Percentiles rank a stretch among this genome's conserved stretches.
Evolutionary conservation across 108 stramenopile species (phyloP).

Genomic region (Discostella pseudostelligera): DNA sequence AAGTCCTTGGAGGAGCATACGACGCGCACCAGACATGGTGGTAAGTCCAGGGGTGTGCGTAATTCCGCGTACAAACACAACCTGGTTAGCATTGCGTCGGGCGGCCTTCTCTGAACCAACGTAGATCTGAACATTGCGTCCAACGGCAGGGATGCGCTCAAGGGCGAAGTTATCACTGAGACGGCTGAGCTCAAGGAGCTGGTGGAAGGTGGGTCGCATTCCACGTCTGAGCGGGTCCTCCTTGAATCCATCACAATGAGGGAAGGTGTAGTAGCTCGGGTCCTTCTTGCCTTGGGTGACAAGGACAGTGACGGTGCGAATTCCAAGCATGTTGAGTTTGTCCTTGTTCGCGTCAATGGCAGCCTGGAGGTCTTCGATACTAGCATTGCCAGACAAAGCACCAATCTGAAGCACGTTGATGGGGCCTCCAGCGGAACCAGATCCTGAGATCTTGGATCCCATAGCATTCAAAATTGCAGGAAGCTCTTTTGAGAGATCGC

Average conservation of each 20-base stretch:
- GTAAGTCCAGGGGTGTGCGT: slow-evolving; percentile 86
- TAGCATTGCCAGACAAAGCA: slow-evolving; percentile 21
- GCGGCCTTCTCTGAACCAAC: slow-evolving; percentile 81
- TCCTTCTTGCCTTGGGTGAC: slow-evolving; percentile 68
- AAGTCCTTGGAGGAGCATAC: slow-evolving; percentile 84
- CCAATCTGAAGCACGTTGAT: slow-evolving; percentile 88
- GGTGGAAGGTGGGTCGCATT: slow-evolving; percentile 97
- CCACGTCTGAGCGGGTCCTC: slow-evolving; percentile 93
- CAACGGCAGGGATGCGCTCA: slow-evolving; percentile 86
- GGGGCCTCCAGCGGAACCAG: slow-evolving; percentile 53
- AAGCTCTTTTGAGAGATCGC: slow-evolving; percentile 52
- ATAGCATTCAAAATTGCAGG: slow-evolving; percentile 63
- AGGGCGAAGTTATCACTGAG: slow-evolving; percentile 82
- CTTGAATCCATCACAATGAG: slow-evolving; percentile 68
- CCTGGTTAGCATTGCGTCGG: slow-evolving; percentile 80
- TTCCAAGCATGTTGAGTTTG: slow-evolving; percentile 68
- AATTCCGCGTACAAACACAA: slow-evolving; percentile 91
- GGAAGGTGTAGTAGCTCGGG: slow-evolving; percentile 88
- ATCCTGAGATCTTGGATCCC: slow-evolving; percentile 57
- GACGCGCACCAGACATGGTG: slow-evolving; percentile 63
- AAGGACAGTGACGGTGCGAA: slow-evolving; percentile 83
- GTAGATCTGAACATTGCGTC: slow-evolving; percentile 91
- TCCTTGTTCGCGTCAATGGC: slow-evolving; percentile 52
- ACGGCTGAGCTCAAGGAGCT: slow-evolving; percentile 87
- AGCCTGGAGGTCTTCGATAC: slow-evolving; percentile 54